Conservation (phyloP, 2,329 filamentous ascomycete species). For the Aureobasidium namibiae region DNA sequence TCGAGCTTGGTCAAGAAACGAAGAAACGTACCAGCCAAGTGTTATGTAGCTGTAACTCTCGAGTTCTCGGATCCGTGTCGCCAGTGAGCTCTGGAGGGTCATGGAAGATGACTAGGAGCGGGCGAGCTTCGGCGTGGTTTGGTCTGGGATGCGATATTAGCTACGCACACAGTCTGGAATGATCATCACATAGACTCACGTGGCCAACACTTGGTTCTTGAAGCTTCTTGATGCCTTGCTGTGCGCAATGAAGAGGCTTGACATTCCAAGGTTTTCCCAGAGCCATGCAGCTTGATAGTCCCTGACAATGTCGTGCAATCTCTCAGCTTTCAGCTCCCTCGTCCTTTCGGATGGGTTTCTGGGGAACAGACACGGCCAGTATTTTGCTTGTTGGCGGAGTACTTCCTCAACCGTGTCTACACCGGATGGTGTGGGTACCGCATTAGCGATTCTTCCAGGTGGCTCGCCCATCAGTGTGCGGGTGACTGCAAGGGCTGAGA, state of each 20-base stretch:
- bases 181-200: slow-evolving; percentile 26
- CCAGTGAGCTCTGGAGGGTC: slow-evolving; percentile 55
- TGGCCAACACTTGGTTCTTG: slow-evolving; percentile 78
- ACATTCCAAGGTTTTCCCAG: slow-evolving; percentile 66
- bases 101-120: slow-evolving; percentile 78
- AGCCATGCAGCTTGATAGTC: slow-evolving; percentile 65
- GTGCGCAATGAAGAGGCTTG: slow-evolving; percentile 70
- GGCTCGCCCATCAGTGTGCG: slow-evolving; percentile 93
- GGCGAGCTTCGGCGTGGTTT: slow-evolving; percentile 56
- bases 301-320: slow-evolving; percentile 74
- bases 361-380: slow-evolving; percentile 84
- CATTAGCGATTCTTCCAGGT: slow-evolving; percentile 51
- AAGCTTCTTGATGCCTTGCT: slow-evolving; percentile 67
- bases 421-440: slow-evolving; percentile 42
- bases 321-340: slow-evolving; percentile 40
- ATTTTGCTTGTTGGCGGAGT: slow-evolving; percentile 51
- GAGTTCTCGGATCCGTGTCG: slow-evolving; percentile 45
- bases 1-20: neutral
- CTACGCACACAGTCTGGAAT: neutral
- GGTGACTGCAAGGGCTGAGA: slow-evolving; percentile 84
- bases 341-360: slow-evolving; percentile 36
- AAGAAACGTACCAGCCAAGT: slow-evolving; percentile 62
- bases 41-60: slow-evolving; percentile 72
- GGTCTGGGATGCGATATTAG: slow-evolving; percentile 27
- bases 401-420: slow-evolving; percentile 51